A percentile compares a stretch with the other conserved stretches of the same genome.
Conservation (phyloP, 2,329 filamentous ascomycete genomes). For the Diplodia sapinea region DNA sequence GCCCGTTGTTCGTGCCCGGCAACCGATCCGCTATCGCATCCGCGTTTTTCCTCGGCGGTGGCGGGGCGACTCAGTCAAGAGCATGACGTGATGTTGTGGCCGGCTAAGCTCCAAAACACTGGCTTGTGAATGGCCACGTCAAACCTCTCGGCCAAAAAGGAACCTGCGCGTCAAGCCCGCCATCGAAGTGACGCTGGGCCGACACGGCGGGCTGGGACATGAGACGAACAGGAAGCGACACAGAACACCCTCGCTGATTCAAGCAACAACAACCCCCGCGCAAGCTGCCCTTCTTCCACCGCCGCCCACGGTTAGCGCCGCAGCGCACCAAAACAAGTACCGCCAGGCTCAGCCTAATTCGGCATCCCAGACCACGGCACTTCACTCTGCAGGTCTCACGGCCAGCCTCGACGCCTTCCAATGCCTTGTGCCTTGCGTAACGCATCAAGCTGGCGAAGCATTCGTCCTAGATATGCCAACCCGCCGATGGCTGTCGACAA, state of each 20-base stretch:
- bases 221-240: too few relatives aligned
- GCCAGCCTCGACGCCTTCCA: neutral
- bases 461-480: neutral
- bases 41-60: conserved; percentile 20
- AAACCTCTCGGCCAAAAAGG: neutral
- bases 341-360: neutral
- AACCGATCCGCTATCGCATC: neutral
- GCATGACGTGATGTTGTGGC: neutral
- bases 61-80: neutral
- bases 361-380: neutral
- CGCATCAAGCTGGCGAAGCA: neutral
- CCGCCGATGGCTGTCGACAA: too few relatives aligned
- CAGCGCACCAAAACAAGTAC: neutral
- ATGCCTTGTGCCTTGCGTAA: neutral
- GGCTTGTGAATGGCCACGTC: neutral
- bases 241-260: too few relatives aligned
- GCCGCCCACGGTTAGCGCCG: too few relatives aligned
- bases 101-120: neutral
- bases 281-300: too few relatives aligned
- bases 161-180: neutral
- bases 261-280: too few relatives aligned
- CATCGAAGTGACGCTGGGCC: neutral
- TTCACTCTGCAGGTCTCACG: neutral
- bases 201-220: neutral
- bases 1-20: neutral